phyloP scores from a whole-genome alignment of 192 early-diverging fungal genomes.

The Linnemannia exigua region DNA sequence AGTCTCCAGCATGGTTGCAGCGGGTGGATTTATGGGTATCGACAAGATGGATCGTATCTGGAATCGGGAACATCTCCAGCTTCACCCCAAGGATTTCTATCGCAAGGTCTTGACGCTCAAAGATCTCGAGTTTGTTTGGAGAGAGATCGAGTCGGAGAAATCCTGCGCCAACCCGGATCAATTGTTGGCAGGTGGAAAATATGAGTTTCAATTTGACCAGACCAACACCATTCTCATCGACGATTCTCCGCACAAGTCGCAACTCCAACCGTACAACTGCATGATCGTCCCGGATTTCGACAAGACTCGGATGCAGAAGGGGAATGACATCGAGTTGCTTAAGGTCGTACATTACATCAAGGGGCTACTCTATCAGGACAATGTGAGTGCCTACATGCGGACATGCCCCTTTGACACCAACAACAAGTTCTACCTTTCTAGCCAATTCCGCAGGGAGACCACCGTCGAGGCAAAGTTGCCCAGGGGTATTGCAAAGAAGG shows the following conservation, averaged over 20 bases:
- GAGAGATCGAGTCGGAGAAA: conserved; percentile 47
- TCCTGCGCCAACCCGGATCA: not conserved
- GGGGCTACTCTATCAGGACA: conserved; percentile 39
- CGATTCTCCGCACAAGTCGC: conserved; percentile 62
- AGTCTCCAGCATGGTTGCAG: conserved; percentile 68
- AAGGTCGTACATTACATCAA: conserved; percentile 59
- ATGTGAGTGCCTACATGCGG: conserved; percentile 63
- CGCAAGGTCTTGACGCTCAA: conserved; percentile 69
- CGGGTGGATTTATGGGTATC: conserved; percentile 51
- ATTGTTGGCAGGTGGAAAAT: not conserved
- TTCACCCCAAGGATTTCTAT: conserved; percentile 55
- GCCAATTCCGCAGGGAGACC: not conserved
- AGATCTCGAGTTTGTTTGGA: conserved; percentile 71
- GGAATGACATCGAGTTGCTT: conserved; percentile 57
- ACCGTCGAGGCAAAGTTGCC: not conserved
- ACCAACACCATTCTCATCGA: conserved; percentile 69
- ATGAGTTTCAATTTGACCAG: conserved; percentile 43
- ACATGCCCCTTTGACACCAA: conserved; percentile 48
- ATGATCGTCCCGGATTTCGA: conserved; percentile 59
- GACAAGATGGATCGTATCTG: conserved; percentile 64
- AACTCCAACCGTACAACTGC: conserved; percentile 66
- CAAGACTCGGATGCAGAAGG: not conserved
- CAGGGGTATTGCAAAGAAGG: not conserved
- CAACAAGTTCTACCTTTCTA: not conserved
- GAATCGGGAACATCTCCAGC: conserved; percentile 66